These are phyloP conservation scores for Colletotrichum tamarilloi DNA, from an alignment of 2,329 filamentous ascomycete genomes.

Conservation along the genomic window DNA sequence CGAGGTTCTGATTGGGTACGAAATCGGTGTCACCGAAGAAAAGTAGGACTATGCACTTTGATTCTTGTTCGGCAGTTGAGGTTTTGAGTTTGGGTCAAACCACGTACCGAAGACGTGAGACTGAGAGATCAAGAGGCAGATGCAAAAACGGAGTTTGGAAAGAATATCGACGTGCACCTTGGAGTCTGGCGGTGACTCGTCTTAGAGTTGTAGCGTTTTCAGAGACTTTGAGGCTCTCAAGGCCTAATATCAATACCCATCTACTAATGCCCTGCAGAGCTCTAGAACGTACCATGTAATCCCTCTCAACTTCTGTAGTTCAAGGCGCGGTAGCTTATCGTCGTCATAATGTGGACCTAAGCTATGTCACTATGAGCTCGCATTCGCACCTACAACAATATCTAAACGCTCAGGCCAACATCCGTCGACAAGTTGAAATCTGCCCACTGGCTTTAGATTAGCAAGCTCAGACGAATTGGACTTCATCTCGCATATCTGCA, in stretches of 20 bases:
- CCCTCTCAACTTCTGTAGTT: neutral
- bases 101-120: neutral
- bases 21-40: constrained; percentile 67
- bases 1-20: constrained; percentile 93
- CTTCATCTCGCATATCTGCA: no score
- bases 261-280: neutral
- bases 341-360: no score
- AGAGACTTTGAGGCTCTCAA: neutral
- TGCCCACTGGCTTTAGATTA: no score
- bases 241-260: constrained; percentile 10
- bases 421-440: no score
- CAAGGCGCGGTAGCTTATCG: neutral
- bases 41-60: constrained; percentile 9
- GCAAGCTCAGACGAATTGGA: no score
- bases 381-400: no score
- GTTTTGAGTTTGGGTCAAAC: neutral
- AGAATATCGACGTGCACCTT: neutral
- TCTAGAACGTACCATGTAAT: neutral
- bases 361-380: no score
- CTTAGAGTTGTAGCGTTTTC: neutral
- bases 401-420: no score
- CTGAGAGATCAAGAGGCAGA: neutral
- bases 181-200: neutral
- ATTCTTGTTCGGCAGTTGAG: neutral
- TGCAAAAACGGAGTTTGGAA: neutral